These are phyloP conservation scores for Pichia sp. DNA, from an alignment of 1,139 yeast species.

Conservation along the genomic window DNA sequence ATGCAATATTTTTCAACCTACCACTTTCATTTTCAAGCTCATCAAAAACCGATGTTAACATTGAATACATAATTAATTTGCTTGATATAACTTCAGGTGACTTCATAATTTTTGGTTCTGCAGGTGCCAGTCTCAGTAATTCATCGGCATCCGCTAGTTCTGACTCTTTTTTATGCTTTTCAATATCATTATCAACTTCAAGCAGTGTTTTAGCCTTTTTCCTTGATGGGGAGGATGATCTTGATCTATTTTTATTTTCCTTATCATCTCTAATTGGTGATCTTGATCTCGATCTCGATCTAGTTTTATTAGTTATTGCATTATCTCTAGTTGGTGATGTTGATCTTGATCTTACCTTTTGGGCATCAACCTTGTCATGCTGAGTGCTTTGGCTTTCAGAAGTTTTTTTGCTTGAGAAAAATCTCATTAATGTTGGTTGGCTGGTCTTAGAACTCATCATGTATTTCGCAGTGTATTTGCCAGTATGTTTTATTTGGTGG, in stretches of 20 bases:
- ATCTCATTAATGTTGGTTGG: conserved; percentile 16
- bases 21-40: conserved; percentile 72
- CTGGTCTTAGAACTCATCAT: conserved; percentile 4
- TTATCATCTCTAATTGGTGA: conserved; percentile 4
- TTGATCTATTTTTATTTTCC: not conserved
- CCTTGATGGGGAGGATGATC: conserved; percentile 3
- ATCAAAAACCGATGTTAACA: conserved; percentile 64
- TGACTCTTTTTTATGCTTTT: conserved; percentile 16
- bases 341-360: too few relatives aligned
- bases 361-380: too few relatives aligned
- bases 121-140: conserved; percentile 16
- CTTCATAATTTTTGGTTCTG: conserved; percentile 15
- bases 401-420: conserved; percentile 12
- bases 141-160: conserved; percentile 24
- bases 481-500: too few relatives aligned
- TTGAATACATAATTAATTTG: conserved; percentile 51
- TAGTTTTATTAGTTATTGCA: not conserved
- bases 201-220: conserved; percentile 2
- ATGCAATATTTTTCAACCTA: conserved; percentile 70
- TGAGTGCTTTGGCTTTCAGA: too few relatives aligned
- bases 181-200: conserved; percentile 15
- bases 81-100: conserved; percentile 13
- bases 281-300: conserved; percentile 9
- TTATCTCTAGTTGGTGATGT: too few relatives aligned
- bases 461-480: not conserved